A percentile compares a stretch with the other conserved stretches of the same genome.
Conservation (phyloP, 2,329 filamentous ascomycete species). For the Cladophialophora bantiana region DNA sequence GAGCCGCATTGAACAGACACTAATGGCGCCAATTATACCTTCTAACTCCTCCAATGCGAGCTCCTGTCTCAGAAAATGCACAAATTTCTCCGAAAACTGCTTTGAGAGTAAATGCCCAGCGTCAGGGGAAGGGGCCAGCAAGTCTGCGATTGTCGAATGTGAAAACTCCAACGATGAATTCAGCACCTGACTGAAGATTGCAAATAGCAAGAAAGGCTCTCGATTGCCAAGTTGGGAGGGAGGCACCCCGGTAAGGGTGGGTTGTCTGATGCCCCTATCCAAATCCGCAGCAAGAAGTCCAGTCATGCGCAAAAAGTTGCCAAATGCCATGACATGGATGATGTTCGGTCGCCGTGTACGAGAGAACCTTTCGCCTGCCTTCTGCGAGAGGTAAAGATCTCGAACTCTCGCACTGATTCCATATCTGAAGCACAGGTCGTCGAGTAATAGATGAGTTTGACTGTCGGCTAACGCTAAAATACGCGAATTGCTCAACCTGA, state of each 20-base stretch:
- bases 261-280: constrained; percentile 2
- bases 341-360: neutral
- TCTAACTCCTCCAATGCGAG: constrained; percentile 26
- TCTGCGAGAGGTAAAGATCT: constrained; percentile 10
- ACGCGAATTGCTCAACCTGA: constrained; percentile 16
- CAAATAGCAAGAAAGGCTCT: constrained; percentile 28
- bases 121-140: constrained; percentile 17
- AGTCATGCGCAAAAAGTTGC: constrained; percentile 22
- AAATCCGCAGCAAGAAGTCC: constrained; percentile 14
- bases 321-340: constrained; percentile 19
- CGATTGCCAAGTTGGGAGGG: neutral
- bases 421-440: constrained; percentile 14
- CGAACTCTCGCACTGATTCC: constrained; percentile 14
- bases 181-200: constrained; percentile 21
- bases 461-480: neutral
- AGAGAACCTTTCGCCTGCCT: neutral
- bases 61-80: constrained; percentile 20
- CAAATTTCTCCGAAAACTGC: constrained; percentile 16
- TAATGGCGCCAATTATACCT: constrained; percentile 25
- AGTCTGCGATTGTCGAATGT: constrained; percentile 7
- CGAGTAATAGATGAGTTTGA: constrained; percentile 13
- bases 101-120: constrained; percentile 13
- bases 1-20: constrained; percentile 20
- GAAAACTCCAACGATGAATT: constrained; percentile 14
- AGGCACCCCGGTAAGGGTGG: neutral